A percentile compares a stretch with the other conserved stretches of the same genome.
These are phyloP conservation scores for Russula ochroleuca DNA, from an alignment of 768 basidiomycete genomes.

Conservation along the genomic window DNA sequence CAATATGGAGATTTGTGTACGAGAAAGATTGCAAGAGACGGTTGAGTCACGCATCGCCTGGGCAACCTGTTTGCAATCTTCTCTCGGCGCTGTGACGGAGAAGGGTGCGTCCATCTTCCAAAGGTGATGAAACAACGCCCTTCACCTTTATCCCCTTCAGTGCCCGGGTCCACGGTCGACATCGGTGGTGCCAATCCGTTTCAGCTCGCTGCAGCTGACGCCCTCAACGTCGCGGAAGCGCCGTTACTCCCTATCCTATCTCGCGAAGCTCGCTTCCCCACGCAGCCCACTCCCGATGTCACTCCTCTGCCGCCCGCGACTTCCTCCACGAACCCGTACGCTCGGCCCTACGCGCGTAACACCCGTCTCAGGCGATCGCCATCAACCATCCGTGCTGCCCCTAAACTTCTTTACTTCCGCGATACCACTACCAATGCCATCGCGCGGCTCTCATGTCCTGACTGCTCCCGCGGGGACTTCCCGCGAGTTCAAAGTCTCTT, in stretches of 20 bases:
- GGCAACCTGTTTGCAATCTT: slow-evolving; percentile 42
- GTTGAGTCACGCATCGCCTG: slow-evolving; percentile 45
- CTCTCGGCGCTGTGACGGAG: slow-evolving; percentile 28
- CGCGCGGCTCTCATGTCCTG: slow-evolving; percentile 41
- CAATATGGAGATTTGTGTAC: slow-evolving; percentile 42
- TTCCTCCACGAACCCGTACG: slow-evolving; percentile 27
- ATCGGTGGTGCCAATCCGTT: slow-evolving; percentile 29
- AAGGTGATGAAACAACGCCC: neutral
- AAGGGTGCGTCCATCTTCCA: slow-evolving; percentile 3
- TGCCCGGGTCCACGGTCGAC: neutral
- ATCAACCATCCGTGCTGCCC: slow-evolving; percentile 29
- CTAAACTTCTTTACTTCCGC: slow-evolving; percentile 38
- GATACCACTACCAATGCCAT: slow-evolving; percentile 35
- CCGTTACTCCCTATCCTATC: slow-evolving; percentile 40
- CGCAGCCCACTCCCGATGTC: slow-evolving; percentile 29
- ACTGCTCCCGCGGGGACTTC: slow-evolving; percentile 45
- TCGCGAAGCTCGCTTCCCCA: slow-evolving; percentile 28
- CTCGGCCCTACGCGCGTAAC: slow-evolving; percentile 32
- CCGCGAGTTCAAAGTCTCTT: slow-evolving; percentile 50
- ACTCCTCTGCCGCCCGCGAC: slow-evolving; percentile 27
- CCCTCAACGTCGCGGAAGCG: slow-evolving; percentile 40
- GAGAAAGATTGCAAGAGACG: slow-evolving; percentile 41
- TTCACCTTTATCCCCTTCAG: slow-evolving; percentile 1
- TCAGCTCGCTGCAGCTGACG: slow-evolving; percentile 41
- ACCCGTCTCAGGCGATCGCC: slow-evolving; percentile 28